Evolutionary conservation across 768 basidiomycete species (phyloP), one percentile per base, ranked within the genome.

Genomic region (Dacryopinax primogenitus): DNA sequence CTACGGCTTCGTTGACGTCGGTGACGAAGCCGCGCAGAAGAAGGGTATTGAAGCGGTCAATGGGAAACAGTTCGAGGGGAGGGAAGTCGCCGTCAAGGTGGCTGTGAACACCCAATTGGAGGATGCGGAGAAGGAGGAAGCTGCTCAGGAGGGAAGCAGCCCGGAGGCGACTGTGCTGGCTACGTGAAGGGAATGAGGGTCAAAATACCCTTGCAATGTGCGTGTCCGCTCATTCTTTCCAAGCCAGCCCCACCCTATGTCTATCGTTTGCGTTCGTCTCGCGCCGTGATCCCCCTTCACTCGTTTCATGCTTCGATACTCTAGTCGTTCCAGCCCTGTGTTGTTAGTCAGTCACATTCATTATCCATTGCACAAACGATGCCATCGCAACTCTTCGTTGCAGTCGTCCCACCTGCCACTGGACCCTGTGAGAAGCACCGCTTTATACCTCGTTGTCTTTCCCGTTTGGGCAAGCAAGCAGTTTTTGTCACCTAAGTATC

Each of bases 1-100:
- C 65, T 98, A 94, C 76, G 95, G 92, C 63, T 99, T 99, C 73
- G 95, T 99, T 73, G 94, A 98, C 71, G 91, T 96, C 68, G 91
- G 88, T 67, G 79, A 79, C 70, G 87, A 92, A 76, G 88, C 85
- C 70, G 86, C 93, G 76, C 95, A 99, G 79, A 76, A 86, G 75
- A 92, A 92, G 79, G 95, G 92, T 63, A 87, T 99, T 68, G 84
- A 84, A 65, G 84, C 84, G 69, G 82, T 93, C 68, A 82, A 93
- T 70, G 92, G 90, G 74, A 91, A 90, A 76, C 87, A 95, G 68
- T 78, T 99, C 65, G 86, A 84, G 51, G 92, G 91, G 63, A 82
- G 95, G 71, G 74, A 82, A 68, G 86, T 99, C 73, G 89, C 88
- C 67, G 90, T 97, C 79, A 97, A 96, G 81, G 82, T 99, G 69